Evolutionary conservation across 2,329 filamentous ascomycete genomes (phyloP), one percentile per base, ranked within the genome.

Genomic region (Verticillium longisporum): DNA sequence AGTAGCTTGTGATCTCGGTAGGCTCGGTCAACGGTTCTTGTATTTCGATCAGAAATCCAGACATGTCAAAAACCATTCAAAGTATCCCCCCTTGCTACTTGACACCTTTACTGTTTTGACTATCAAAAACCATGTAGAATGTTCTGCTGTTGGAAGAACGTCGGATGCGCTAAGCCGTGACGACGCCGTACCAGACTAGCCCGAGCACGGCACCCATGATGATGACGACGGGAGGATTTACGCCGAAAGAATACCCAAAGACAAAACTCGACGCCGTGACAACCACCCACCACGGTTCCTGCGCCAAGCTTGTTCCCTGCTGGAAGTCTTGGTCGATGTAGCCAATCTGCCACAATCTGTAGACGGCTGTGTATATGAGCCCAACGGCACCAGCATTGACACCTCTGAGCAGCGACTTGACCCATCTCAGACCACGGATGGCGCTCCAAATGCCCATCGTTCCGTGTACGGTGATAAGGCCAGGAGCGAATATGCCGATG

Each of bases 221-320:
- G 9, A 59, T 59, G 10, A 45, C 57, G 6, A 55, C 45, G 9
- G 57, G 57, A 1, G 57, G 57, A n/a, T 45, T 59, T 31, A 59
- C 11, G 2, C 33, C 18, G 26, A 59, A 59, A 4, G 26, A 59
- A 32, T 59, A 50, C 11, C 57, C 57, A 14, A 32, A 32, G 4
- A 59, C 32, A 13, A 59, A 59, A n/a, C 57, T 59, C n/a, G 57
- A 34, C 4, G 82, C 81, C 2, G 84, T 80, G 1, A 87, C 78
- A 3, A 86, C 83, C 18, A 88, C 79, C 83, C 85, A 88, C 83
- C 84, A 88, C 1, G 85, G 83, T 63, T 88, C 85, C 53, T 78
- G 75, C 0, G 74, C 84, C 56, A 88, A 67, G 65, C 81, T 85
- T 55, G 75, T 78, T 0, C 85, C 85, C 2, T 68, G 68, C 61